Conservation (phyloP, 2,329 filamentous ascomycete genomes). For the Pseudodiploospora longispora region DNA sequence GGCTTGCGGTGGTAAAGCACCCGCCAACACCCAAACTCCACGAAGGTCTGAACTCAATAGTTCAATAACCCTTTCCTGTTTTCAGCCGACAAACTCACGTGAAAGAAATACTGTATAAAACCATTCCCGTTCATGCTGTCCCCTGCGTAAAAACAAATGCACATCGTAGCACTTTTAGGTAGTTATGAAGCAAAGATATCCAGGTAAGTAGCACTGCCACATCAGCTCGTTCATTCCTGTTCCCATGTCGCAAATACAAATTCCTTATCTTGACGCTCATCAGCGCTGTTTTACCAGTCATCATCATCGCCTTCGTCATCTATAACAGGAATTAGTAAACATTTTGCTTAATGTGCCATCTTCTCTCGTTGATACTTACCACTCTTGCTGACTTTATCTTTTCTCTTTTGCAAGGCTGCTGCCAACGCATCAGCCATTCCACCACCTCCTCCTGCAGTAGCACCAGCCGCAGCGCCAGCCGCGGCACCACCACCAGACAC, state of each 20-base stretch:
- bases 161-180: too few relatives aligned
- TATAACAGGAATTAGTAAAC: conserved; percentile 22
- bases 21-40: too few relatives aligned
- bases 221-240: not conserved
- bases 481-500: conserved; percentile 47
- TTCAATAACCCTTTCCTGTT: too few relatives aligned
- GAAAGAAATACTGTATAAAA: too few relatives aligned
- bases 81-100: too few relatives aligned
- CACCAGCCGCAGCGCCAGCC: conserved; percentile 40
- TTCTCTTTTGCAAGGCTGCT: conserved; percentile 69
- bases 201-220: too few relatives aligned
- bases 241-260: not conserved
- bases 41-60: too few relatives aligned
- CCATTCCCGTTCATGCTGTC: too few relatives aligned
- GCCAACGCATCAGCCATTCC: conserved; percentile 78
- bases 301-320: conserved; percentile 73
- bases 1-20: too few relatives aligned
- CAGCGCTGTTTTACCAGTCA: conserved; percentile 48
- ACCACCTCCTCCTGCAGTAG: conserved; percentile 46
- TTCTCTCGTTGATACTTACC: conserved; percentile 53
- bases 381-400: conserved; percentile 89
- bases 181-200: too few relatives aligned
- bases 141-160: too few relatives aligned
- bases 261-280: not conserved
- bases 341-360: too few relatives aligned